phyloP scores from a whole-genome alignment of 2,329 filamentous ascomycete genomes.

The Phyllosticta citrichinensis region DNA sequence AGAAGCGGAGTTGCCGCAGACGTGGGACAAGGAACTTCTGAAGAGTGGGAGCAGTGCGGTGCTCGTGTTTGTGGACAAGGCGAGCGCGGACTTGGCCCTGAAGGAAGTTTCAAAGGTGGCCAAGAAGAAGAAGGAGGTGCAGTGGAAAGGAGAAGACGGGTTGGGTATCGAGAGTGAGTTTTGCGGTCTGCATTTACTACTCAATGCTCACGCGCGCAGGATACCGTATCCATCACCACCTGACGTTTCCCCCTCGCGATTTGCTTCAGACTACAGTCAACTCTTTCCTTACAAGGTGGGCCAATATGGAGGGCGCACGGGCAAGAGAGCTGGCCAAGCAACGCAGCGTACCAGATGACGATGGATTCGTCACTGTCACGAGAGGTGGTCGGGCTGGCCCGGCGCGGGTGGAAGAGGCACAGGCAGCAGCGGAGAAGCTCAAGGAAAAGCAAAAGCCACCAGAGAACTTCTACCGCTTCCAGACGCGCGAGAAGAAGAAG shows the following conservation, averaged over 20 bases:
- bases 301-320: conserved; percentile 55
- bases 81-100: conserved; percentile 64
- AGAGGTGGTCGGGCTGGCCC: conserved; percentile 65
- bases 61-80: conserved; percentile 72
- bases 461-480: conserved; percentile 75
- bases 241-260: conserved; percentile 59
- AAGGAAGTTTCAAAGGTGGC: conserved; percentile 60
- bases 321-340: conserved; percentile 51
- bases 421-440: conserved; percentile 51
- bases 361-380: conserved; percentile 89
- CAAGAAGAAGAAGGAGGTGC: conserved; percentile 48
- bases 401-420: conserved; percentile 61
- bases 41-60: conserved; percentile 70
- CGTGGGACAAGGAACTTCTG: conserved; percentile 63
- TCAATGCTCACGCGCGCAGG: conserved; percentile 24
- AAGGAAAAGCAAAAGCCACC: conserved; percentile 47
- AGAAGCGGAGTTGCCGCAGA: conserved; percentile 50
- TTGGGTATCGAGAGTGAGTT: conserved; percentile 44
- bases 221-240: conserved; percentile 54
- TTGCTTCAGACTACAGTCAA: conserved; percentile 67
- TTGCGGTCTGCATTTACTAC: background rate
- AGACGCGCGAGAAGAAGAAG: conserved; percentile 70
- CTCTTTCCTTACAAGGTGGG: conserved; percentile 75
- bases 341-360: conserved; percentile 77
- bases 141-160: conserved; percentile 51